These are phyloP conservation scores for Pleurotus platypus DNA, from an alignment of 768 basidiomycete genomes.

Conservation along the genomic window DNA sequence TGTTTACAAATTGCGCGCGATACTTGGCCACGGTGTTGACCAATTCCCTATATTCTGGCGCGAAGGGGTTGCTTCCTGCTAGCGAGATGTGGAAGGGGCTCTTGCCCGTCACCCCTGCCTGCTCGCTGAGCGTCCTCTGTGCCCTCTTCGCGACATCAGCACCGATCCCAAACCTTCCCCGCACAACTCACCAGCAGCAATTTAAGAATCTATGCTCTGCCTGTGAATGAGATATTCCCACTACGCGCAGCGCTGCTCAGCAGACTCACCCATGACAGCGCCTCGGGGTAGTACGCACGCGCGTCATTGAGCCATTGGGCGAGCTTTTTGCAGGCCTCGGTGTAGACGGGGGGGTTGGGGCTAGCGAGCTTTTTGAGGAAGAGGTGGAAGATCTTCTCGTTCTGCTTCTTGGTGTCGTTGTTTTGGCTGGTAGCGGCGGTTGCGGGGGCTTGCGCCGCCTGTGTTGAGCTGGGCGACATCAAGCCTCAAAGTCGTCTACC, in stretches of 20 bases:
- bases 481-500: no score
- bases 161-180: not conserved
- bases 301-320: not conserved
- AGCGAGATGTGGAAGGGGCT: not conserved
- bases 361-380: not conserved
- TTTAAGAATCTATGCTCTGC: not conserved
- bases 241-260: not conserved
- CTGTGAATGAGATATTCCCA: not conserved
- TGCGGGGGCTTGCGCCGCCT: not conserved
- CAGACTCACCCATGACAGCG: not conserved
- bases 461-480: no score
- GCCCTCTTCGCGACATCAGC: not conserved
- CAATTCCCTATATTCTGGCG: not conserved
- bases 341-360: not conserved
- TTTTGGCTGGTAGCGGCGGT: not conserved
- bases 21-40: not conserved
- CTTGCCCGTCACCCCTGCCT: not conserved
- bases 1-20: not conserved
- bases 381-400: not conserved
- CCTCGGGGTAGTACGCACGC: conserved; percentile 3
- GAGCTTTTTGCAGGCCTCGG: not conserved
- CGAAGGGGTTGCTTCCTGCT: not conserved
- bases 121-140: not conserved
- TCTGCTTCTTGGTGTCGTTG: not conserved
- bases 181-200: not conserved